These are phyloP conservation scores for Quercus wislizeni DNA, from an alignment of 306 rosid genomes.

Conservation along the genomic window DNA sequence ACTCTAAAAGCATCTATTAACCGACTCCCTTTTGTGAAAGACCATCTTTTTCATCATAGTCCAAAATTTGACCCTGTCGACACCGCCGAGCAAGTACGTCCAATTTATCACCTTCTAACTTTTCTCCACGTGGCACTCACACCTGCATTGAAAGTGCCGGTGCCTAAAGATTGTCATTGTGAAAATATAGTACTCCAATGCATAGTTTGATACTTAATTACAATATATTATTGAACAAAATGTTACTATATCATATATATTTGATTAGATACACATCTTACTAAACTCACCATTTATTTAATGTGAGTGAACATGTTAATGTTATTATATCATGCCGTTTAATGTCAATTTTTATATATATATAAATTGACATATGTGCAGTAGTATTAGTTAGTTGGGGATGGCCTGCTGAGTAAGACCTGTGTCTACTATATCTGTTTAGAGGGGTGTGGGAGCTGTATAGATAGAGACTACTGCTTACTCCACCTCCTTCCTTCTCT, in stretches of 20 bases:
- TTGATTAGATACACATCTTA: constrained; percentile 13
- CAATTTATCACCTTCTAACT: constrained; percentile 36
- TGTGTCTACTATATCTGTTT: constrained; percentile 36
- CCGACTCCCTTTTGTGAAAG: not conserved
- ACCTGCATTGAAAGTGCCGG: constrained; percentile 39
- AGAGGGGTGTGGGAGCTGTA: constrained; percentile 54
- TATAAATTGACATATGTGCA: constrained; percentile 36
- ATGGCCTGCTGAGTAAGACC: constrained; percentile 33
- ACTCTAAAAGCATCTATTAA: too few species aligned
- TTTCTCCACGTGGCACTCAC: constrained; percentile 80
- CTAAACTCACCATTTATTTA: constrained; percentile 23
- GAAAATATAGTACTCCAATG: not conserved
- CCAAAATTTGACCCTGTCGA: constrained; percentile 63
- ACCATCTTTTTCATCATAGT: constrained; percentile 33
- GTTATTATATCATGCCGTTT: constrained; percentile 36
- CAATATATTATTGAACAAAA: too few species aligned
- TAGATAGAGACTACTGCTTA: constrained; percentile 64
- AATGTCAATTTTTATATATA: constrained; percentile 30
- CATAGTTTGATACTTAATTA: too few species aligned
- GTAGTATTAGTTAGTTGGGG: constrained; percentile 50
- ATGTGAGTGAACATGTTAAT: constrained; percentile 7
- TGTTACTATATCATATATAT: not conserved
- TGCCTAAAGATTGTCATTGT: constrained; percentile 35
- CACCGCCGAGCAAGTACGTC: constrained; percentile 59
- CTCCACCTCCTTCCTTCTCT: constrained; percentile 21